Evolutionary conservation across 2,329 filamentous ascomycete species (phyloP).

Genomic region (Talaromyces sp.): DNA sequence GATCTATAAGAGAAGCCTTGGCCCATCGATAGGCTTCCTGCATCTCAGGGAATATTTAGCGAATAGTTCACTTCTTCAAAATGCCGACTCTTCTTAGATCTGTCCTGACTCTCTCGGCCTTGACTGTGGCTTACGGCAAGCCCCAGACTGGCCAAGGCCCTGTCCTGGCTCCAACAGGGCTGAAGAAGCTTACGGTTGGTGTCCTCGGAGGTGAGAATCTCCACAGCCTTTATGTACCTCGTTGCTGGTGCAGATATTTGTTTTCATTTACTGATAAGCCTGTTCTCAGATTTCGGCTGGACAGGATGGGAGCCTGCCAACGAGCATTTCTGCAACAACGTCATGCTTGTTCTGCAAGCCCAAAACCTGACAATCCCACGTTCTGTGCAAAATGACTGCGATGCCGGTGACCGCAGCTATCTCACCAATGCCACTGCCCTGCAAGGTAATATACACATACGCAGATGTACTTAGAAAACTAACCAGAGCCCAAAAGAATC

Average conservation of each 20-base stretch:
- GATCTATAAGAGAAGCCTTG: background rate
- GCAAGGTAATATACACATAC: constrained; percentile 13
- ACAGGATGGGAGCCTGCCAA: constrained; percentile 21
- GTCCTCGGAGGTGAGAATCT: constrained; percentile 9
- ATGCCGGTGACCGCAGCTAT: constrained; percentile 17
- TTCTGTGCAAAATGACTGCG: constrained; percentile 20
- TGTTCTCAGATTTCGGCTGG: constrained; percentile 19
- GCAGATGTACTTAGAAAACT: background rate
- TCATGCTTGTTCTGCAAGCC: constrained; percentile 12
- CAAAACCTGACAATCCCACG: constrained; percentile 17
- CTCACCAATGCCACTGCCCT: constrained; percentile 19
- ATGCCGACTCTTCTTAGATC: background rate
- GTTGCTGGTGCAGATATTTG: background rate
- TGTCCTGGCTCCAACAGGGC: constrained; percentile 3
- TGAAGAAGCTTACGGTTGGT: constrained; percentile 3
- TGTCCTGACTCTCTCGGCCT: background rate
- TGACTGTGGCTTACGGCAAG: constrained; percentile 1
- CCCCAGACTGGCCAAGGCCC: constrained; percentile 4
- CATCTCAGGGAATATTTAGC: background rate
- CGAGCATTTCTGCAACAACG: constrained; percentile 19
- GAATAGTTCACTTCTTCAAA: background rate
- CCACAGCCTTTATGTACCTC: background rate
- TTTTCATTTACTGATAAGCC: background rate
- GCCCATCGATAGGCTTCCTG: background rate
- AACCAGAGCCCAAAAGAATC: constrained; percentile 8